phyloP scores from a whole-genome alignment of 2,329 filamentous ascomycete genomes.

The Nigrospora osmanthi region DNA sequence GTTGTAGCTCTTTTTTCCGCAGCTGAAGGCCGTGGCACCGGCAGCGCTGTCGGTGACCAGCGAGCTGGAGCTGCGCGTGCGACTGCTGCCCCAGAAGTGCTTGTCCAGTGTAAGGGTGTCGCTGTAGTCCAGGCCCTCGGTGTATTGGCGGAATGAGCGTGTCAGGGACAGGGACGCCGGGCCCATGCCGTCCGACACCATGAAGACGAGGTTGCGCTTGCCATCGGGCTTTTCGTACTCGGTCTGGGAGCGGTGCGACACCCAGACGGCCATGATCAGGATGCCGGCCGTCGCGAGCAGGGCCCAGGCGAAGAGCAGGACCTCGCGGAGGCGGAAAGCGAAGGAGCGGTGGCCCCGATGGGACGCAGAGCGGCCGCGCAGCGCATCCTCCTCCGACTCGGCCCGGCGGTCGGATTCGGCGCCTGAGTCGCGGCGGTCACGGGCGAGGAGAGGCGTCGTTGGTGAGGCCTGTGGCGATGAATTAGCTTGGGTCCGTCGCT shows the following conservation, averaged over 20 bases:
- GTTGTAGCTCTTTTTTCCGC: constrained; percentile 91
- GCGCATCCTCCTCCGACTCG: constrained; percentile 25
- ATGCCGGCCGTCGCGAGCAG: constrained; percentile 71
- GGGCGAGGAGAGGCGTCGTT: constrained; percentile 21
- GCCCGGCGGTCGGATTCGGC: constrained; percentile 7
- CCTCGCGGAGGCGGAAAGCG: constrained; percentile 52
- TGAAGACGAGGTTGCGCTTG: constrained; percentile 94
- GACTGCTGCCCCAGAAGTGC: constrained; percentile 83
- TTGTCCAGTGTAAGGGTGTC: constrained; percentile 76
- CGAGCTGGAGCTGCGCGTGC: constrained; percentile 76
- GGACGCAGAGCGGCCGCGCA: constrained; percentile 19
- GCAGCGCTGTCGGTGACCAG: constrained; percentile 93
- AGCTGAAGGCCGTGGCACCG: constrained; percentile 95
- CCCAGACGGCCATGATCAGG: constrained; percentile 69
- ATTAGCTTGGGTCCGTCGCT: background rate
- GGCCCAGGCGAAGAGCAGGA: constrained; percentile 75
- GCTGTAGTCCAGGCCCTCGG: constrained; percentile 62
- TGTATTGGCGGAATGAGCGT: constrained; percentile 74
- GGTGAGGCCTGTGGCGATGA: constrained; percentile 11
- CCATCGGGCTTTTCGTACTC: constrained; percentile 33
- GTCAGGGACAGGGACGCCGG: constrained; percentile 85
- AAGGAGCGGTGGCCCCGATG: constrained; percentile 12
- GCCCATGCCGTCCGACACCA: constrained; percentile 99
- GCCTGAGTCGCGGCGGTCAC: constrained; percentile 13
- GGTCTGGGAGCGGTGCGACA: constrained; percentile 61